phyloP scores from a whole-genome alignment of 2,329 filamentous ascomycete species.

The Coleophoma eucalyptorum region DNA sequence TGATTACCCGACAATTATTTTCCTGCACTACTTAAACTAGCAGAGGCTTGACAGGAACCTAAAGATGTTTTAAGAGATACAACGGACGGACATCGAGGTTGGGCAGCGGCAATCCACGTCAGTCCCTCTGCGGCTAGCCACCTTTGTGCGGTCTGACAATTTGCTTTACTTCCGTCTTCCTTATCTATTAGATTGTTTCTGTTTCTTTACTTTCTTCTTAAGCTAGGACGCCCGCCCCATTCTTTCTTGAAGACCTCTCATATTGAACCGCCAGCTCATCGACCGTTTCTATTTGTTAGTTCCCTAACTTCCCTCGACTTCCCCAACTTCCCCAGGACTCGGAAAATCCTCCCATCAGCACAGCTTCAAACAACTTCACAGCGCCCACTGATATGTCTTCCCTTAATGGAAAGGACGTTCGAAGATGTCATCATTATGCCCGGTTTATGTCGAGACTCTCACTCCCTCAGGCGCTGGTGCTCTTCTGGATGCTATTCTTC shows the following conservation, averaged over 20 bases:
- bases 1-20: no score
- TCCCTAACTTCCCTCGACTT: neutral
- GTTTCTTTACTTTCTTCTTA: neutral
- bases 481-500: constrained; percentile 44
- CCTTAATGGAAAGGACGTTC: constrained; percentile 27
- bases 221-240: no score
- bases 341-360: neutral
- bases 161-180: neutral
- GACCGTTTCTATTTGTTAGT: neutral
- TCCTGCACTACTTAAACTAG: no score
- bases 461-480: constrained; percentile 37
- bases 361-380: neutral
- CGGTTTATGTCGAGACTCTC: constrained; percentile 39
- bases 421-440: constrained; percentile 36
- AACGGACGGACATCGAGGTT: no score
- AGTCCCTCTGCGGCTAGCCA: no score
- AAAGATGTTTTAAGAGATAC: no score
- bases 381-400: constrained; percentile 26
- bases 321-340: neutral
- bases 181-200: neutral
- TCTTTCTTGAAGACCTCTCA: neutral
- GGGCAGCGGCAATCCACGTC: no score
- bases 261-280: neutral
- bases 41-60: no score
- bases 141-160: neutral